Evolutionary conservation across 352 stramenopile genomes (phyloP).

Genomic region (Phytophthora megakarya): DNA sequence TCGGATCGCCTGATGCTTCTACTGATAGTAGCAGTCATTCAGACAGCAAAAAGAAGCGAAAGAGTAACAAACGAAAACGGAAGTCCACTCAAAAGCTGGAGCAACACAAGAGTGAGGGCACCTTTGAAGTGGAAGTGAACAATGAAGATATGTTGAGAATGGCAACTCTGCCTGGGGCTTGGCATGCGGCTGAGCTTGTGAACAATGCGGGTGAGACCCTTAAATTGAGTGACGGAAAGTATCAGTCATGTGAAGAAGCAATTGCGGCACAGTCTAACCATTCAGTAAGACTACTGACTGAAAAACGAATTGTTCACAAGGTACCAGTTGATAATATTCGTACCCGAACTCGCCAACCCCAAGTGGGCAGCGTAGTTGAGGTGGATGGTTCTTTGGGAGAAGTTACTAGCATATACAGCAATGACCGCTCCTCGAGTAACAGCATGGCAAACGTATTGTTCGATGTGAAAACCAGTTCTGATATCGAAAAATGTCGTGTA

Average conservation of each 20-base stretch:
- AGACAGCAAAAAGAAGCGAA: slow-evolving; percentile 62
- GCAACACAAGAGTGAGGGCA: slow-evolving; percentile 19
- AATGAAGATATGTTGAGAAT: slow-evolving; percentile 44
- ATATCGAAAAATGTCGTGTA: slow-evolving; percentile 61
- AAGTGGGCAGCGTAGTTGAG: slow-evolving; percentile 76
- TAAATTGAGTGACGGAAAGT: slow-evolving; percentile 14
- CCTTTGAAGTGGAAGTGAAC: slow-evolving; percentile 57
- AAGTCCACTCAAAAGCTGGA: slow-evolving; percentile 35
- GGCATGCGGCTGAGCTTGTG: slow-evolving; percentile 61
- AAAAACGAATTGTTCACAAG: slow-evolving; percentile 48
- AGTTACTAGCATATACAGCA: slow-evolving; percentile 52
- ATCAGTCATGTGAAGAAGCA: slow-evolving; percentile 25
- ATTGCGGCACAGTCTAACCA: slow-evolving; percentile 30
- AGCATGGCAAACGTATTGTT: slow-evolving; percentile 29
- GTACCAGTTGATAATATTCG: slow-evolving; percentile 53
- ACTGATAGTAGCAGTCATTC: slow-evolving; percentile 1
- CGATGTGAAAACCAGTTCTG: slow-evolving; percentile 57
- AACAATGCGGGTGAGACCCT: slow-evolving; percentile 18
- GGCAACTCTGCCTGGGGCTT: slow-evolving; percentile 53
- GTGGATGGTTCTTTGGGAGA: slow-evolving; percentile 68
- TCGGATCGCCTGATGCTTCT: slow-evolving; percentile 39
- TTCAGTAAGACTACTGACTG: slow-evolving; percentile 49
- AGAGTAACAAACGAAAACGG: slow-evolving; percentile 65
- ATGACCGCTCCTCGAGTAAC: slow-evolving; percentile 17
- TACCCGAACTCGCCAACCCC: slow-evolving; percentile 37